These are phyloP conservation scores for Sicyos edulis DNA, from an alignment of 306 rosid species.

Conservation along the genomic window DNA sequence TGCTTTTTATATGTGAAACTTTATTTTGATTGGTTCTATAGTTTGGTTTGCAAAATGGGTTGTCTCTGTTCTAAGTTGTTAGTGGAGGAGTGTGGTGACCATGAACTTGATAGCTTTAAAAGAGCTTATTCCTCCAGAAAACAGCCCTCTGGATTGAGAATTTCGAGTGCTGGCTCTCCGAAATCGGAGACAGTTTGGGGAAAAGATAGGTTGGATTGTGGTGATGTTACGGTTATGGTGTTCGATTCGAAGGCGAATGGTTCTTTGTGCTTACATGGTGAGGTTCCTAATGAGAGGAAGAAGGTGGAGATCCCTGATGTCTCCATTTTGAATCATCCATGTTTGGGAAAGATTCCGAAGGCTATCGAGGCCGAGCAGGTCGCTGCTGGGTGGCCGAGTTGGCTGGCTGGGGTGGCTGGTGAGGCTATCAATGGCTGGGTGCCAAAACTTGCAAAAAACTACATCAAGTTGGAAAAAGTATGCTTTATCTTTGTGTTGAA, in stretches of 20 bases:
- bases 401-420: slow-evolving; percentile 79
- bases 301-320: slow-evolving; percentile 37
- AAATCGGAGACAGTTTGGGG: slow-evolving; percentile 20
- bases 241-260: slow-evolving; percentile 43
- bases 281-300: slow-evolving; percentile 35
- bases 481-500: slow-evolving; percentile 23
- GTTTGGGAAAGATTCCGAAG: slow-evolving; percentile 54
- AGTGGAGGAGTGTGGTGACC: slow-evolving; percentile 45
- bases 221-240: slow-evolving; percentile 40
- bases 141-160: slow-evolving; percentile 19
- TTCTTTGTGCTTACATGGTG: slow-evolving; percentile 33
- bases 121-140: slow-evolving; percentile 47
- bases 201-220: slow-evolving; percentile 32
- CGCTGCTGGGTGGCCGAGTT: slow-evolving; percentile 93
- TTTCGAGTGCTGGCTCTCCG: neutral
- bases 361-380: slow-evolving; percentile 67
- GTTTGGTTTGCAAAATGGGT: slow-evolving; percentile 45
- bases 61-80: slow-evolving; percentile 53
- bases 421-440: slow-evolving; percentile 86
- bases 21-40: neutral
- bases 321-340: slow-evolving; percentile 31
- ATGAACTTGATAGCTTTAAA: slow-evolving; percentile 43
- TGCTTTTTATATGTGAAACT: neutral
- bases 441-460: slow-evolving; percentile 62
- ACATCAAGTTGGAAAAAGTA: slow-evolving; percentile 66